Evolutionary conservation across 164 flowering plant genomes (phyloP).

Genomic region (Akebia trifoliata): DNA sequence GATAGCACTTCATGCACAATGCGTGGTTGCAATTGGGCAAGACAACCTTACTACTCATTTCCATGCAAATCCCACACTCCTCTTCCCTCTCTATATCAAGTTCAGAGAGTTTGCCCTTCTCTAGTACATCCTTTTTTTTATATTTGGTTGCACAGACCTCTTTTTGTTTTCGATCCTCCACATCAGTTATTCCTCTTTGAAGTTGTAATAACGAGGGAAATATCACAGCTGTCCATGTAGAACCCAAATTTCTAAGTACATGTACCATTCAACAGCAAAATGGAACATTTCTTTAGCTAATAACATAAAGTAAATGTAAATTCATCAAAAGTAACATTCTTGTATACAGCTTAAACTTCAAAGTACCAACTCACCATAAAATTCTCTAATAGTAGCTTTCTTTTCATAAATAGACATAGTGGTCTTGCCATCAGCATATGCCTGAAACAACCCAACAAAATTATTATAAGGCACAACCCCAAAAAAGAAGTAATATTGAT

Average conservation of each 20-base stretch:
- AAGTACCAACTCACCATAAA: constrained; percentile 57
- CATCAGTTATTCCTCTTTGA: constrained; percentile 74
- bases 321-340: background rate
- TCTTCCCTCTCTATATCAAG: constrained; percentile 77
- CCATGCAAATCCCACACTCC: constrained; percentile 95
- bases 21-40: constrained; percentile 78
- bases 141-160: constrained; percentile 56
- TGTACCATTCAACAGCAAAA: background rate
- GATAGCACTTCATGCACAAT: constrained; percentile 76
- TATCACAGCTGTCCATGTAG: constrained; percentile 52
- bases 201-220: constrained; percentile 90
- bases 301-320: background rate
- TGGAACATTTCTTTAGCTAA: background rate
- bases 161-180: constrained; percentile 76
- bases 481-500: background rate
- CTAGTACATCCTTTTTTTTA: constrained; percentile 39
- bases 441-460: constrained; percentile 36
- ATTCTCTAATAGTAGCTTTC: constrained; percentile 78
- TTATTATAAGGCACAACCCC: too few relatives aligned
- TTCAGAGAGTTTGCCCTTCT: constrained; percentile 60
- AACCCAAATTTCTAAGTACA: constrained; percentile 2
- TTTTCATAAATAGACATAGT: constrained; percentile 79
- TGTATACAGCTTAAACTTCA: too few relatives aligned
- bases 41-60: constrained; percentile 64
- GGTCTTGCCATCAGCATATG: constrained; percentile 76